Evolutionary conservation across 805 yeast species (phyloP), one percentile per base, ranked within the genome.

Genomic region (Candida peoriensis): DNA sequence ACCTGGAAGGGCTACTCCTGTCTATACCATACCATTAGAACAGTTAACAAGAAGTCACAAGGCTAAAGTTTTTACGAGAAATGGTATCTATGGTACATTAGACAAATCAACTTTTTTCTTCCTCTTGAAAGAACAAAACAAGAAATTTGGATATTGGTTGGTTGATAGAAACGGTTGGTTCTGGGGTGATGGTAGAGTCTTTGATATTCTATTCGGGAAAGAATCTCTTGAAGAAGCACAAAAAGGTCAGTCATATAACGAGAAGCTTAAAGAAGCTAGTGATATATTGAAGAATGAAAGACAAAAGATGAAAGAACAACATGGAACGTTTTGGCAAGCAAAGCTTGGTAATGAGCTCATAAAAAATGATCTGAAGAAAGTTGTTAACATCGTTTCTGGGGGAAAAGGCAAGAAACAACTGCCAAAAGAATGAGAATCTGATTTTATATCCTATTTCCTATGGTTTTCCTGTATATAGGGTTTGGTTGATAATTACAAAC

Each of bases 161-260:
- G 81, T 84, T 14, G 95, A 86, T 54, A 68, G 95, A 45, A 79
- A 77, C 48, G 95, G 95, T 10, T 86, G 87, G 67, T 86, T 83
- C 62, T 86, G 95, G 95, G 89, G 93, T 22, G 95, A 86, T 57
- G 95, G 95, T 12, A 68, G 95, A 39, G 81, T 86, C 2, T 81
- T 80, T 58, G 95, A 86, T 55, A 72, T 76, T 34, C 49, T 86
- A n/a, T 81, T 86, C 47, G 93, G 94, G 16, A 80, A 82, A 51
- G 93, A 84, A 52, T 60, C 83, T 1, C 54, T 84, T n/a, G 81
- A 78, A 13, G 80, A 74, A 39, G 89, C 93, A 4, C 90, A 84
- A 31, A 47, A 43, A 36, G 54, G 49, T 4, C 47, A 38, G 16
- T 37, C 50, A 2, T 48, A 46, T 15, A 38, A 42, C 30, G 47